Evolutionary conservation across 1,139 yeast genomes (phyloP).

Genomic region (Ogataea hybrid): DNA sequence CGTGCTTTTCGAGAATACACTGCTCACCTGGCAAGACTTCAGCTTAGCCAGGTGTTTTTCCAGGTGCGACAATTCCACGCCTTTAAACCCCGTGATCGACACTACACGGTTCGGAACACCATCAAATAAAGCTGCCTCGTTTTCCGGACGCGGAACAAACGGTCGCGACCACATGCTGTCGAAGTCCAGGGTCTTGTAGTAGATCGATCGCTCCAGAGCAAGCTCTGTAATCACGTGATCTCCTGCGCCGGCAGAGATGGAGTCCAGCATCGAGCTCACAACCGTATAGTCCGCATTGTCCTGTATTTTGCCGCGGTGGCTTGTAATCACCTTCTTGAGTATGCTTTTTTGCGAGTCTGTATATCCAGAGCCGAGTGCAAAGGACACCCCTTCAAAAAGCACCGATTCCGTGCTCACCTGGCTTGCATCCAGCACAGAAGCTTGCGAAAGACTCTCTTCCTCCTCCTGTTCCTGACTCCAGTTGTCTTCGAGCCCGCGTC

Average conservation of each 20-base stretch:
- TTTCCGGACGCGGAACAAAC: conserved; percentile 2
- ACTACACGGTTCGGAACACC: conserved; percentile 4
- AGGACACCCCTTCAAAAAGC: conserved; percentile 20
- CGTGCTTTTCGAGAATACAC: conserved; percentile 53
- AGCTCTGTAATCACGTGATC: conserved; percentile 59
- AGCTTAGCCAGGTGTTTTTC: conserved; percentile 52
- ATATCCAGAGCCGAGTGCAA: conserved; percentile 20
- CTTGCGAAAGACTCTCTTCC: neutral
- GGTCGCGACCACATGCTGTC: conserved; percentile 71
- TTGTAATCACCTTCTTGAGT: conserved; percentile 38
- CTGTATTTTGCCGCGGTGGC: conserved; percentile 23
- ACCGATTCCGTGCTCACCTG: neutral
- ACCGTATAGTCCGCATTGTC: conserved; percentile 16
- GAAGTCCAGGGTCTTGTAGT: conserved; percentile 47
- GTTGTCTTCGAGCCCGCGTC: conserved; percentile 29
- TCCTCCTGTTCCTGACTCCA: conserved; percentile 25
- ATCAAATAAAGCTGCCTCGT: neutral
- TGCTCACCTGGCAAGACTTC: conserved; percentile 43
- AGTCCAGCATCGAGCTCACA: conserved; percentile 17
- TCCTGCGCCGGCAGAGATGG: neutral
- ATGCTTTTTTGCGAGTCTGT: conserved; percentile 35
- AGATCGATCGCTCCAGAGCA: conserved; percentile 76
- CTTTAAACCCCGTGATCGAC: conserved; percentile 77
- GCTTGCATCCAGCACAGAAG: neutral
- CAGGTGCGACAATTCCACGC: conserved; percentile 81